phyloP scores from a whole-genome alignment of 139 green algal genomes.

The Haematococcus sp. region DNA sequence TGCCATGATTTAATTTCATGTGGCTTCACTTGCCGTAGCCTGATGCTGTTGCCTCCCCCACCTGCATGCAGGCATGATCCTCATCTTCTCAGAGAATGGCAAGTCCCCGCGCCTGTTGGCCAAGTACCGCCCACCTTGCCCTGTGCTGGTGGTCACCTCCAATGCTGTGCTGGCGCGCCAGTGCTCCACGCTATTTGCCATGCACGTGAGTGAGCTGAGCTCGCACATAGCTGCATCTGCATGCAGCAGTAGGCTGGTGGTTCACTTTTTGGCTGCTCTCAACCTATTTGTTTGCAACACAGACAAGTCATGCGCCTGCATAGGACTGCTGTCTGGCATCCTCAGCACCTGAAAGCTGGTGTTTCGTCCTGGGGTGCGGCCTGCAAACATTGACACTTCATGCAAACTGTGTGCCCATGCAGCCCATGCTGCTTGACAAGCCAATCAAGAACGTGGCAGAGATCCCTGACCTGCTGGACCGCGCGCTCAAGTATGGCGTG shows the following conservation, averaged over 20 bases:
- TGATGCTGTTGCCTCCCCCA: neutral
- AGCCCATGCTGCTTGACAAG: constrained; percentile 39
- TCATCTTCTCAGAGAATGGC: constrained; percentile 58
- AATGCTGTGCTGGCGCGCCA: constrained; percentile 31
- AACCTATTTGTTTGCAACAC: no score
- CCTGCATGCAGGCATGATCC: constrained; percentile 44
- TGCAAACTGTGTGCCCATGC: neutral
- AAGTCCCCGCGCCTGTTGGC: constrained; percentile 48
- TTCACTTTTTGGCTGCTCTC: no score
- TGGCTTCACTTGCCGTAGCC: no score
- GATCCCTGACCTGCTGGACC: constrained; percentile 22
- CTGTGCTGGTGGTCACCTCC: constrained; percentile 57
- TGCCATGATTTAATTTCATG: no score
- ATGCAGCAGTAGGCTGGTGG: neutral
- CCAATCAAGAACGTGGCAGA: constrained; percentile 26
- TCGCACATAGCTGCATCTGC: neutral
- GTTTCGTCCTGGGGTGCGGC: no score
- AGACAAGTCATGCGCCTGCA: no score
- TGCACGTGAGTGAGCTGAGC: constrained; percentile 14
- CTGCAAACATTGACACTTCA: no score
- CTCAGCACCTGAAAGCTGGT: no score
- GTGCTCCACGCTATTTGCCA: constrained; percentile 42
- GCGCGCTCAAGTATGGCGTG: constrained; percentile 41
- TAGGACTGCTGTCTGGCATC: no score
- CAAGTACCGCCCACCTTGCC: constrained; percentile 67